Base-by-base conservation (phyloP, 495 filamentous ascomycete species). In the Hypoxylon perforatum region DNA sequence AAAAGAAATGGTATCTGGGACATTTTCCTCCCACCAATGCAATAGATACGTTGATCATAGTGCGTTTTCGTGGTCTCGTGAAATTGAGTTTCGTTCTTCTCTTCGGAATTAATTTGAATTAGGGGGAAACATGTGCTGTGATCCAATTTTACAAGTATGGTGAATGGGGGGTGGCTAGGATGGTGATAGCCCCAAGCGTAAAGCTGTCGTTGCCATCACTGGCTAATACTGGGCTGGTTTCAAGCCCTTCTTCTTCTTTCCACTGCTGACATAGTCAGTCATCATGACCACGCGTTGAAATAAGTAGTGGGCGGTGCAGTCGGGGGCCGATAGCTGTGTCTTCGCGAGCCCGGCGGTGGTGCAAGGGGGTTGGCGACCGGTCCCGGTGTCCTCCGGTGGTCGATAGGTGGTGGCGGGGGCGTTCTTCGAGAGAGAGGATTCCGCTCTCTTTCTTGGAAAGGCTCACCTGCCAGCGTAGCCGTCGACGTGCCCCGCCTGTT, bases 401-500 rank as follows among this genome's bases (percentile, higher is more conserved):
- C 70, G 21, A 73, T 66, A 15, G 49, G n/a, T 21, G 73, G 67
- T 11, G 73, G 73, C n/a, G 73, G 72, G 12, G 71, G 68, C 14
- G 70, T 73, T 49, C 73, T 64, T 64, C 70, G 59, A n/a, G 68
- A 47, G 12, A 71, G 63, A 52, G 63, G 68, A 36, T 67, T 66
- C 18, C 70, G 59, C 15, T 63, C 57, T 52, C 73, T 64, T 28
- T 75, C 73, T 14, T 73, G 71, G 36, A 67, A 63, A 11, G 67
- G 57, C 8, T 71, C 73, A n/a, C 60, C 60, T 18, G 66, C 66
- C 33, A 69, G 23, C 46, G 70, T 65, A 38, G 73, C 73, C 55
- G 69, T 69, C 21, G 70, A 67, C 21, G 71, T 67, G 30, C 63
- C 70, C 25, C 79, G 75, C 33, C 81, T 72, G 36, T 61, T 57